Evolutionary conservation across 2,329 filamentous ascomycete species (phyloP).

Genomic region (Fusarium subtropicale): DNA sequence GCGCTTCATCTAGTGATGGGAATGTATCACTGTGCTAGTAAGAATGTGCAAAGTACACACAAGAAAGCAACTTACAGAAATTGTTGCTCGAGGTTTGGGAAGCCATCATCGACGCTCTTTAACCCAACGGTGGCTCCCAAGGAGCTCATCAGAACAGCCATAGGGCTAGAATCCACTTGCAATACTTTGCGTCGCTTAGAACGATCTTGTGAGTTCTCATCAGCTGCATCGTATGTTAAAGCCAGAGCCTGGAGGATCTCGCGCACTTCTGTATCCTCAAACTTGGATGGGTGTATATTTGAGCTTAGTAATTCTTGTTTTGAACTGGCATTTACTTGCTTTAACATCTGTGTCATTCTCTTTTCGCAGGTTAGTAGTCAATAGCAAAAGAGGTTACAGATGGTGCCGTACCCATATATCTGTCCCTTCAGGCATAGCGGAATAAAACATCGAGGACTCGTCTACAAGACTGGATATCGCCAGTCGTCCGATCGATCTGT

Average conservation of each 20-base stretch:
- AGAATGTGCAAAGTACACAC: slow-evolving; percentile 25
- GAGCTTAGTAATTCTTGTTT: slow-evolving; percentile 40
- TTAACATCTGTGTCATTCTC: slow-evolving; percentile 49
- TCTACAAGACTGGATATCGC: slow-evolving; percentile 58
- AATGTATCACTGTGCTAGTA: slow-evolving; percentile 55
- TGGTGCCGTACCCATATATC: slow-evolving; percentile 57
- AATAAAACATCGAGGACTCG: slow-evolving; percentile 54
- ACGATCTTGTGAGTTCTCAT: slow-evolving; percentile 35
- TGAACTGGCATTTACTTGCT: slow-evolving; percentile 42
- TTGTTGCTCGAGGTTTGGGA: slow-evolving; percentile 50
- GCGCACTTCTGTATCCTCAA: slow-evolving; percentile 47
- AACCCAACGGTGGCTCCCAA: slow-evolving; percentile 50
- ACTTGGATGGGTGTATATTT: slow-evolving; percentile 47
- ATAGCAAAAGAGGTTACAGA: neutral
- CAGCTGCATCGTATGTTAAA: slow-evolving; percentile 44
- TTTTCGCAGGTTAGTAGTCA: slow-evolving; percentile 41
- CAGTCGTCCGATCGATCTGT: slow-evolving; percentile 54
- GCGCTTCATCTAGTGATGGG: slow-evolving; percentile 58
- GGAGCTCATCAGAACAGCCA: slow-evolving; percentile 33
- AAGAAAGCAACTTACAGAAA: slow-evolving; percentile 59
- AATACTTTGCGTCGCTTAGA: slow-evolving; percentile 50
- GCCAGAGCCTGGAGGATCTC: slow-evolving; percentile 47
- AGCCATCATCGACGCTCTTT: slow-evolving; percentile 37
- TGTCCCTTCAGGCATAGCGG: slow-evolving; percentile 49
- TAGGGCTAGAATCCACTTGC: slow-evolving; percentile 32